Evolutionary conservation across 768 basidiomycete species (phyloP).

Genomic region (Cyclocybe cylindracea): DNA sequence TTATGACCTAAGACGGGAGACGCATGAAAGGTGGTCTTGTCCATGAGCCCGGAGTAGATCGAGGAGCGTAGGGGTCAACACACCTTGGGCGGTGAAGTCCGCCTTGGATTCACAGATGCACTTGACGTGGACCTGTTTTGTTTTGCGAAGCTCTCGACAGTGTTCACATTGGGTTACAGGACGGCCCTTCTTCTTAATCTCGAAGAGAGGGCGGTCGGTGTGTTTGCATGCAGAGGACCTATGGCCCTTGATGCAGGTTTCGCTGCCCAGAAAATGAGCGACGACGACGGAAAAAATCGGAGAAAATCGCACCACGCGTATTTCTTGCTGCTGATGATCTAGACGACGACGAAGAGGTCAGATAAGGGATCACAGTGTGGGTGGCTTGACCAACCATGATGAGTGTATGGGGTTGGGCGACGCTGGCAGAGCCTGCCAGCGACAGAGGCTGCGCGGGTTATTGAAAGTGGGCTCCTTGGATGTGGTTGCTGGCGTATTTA

Average conservation of each 20-base stretch:
- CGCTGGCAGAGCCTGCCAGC: slow-evolving; percentile 54
- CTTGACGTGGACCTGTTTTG: slow-evolving; percentile 84
- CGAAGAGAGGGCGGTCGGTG: slow-evolving; percentile 83
- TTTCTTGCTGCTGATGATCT: slow-evolving; percentile 78
- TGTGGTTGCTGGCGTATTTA: slow-evolving; percentile 36
- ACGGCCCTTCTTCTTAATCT: slow-evolving; percentile 92
- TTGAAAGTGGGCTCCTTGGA: slow-evolving; percentile 38
- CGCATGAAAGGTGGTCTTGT: slow-evolving; percentile 38
- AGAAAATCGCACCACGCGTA: slow-evolving; percentile 70
- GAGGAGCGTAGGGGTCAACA: slow-evolving; percentile 27
- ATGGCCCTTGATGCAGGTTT: slow-evolving; percentile 94
- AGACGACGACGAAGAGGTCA: slow-evolving; percentile 7
- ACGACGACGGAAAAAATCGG: background rate
- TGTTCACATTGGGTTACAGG: slow-evolving; percentile 90
- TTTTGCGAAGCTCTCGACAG: slow-evolving; percentile 84
- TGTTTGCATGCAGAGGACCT: slow-evolving; percentile 89
- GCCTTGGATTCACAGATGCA: slow-evolving; percentile 82
- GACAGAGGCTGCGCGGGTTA: slow-evolving; percentile 55
- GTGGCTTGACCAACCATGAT: slow-evolving; percentile 43
- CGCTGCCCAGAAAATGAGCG: slow-evolving; percentile 43
- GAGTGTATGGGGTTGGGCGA: slow-evolving; percentile 18
- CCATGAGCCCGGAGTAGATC: slow-evolving; percentile 39
- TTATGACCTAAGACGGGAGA: slow-evolving; percentile 43
- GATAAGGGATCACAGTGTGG: background rate
- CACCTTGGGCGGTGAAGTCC: slow-evolving; percentile 61